These are phyloP conservation scores for Pichia exigua DNA, from an alignment of 805 yeast genomes.

Conservation along the genomic window DNA sequence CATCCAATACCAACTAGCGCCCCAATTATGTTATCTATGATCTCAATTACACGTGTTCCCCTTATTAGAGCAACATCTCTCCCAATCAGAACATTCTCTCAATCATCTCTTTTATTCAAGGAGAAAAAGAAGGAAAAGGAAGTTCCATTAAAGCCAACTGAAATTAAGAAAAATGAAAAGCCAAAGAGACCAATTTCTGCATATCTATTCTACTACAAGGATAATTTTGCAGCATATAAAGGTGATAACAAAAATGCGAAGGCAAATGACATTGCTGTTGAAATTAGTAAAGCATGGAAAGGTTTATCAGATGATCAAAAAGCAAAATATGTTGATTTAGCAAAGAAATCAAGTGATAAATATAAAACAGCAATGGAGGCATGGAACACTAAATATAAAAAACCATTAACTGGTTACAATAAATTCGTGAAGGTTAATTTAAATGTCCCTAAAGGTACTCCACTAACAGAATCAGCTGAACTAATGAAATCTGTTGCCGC, in stretches of 20 bases:
- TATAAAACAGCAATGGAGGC: slow-evolving; percentile 13
- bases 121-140: slow-evolving; percentile 7
- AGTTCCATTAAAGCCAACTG: slow-evolving; percentile 2
- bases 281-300: slow-evolving; percentile 17
- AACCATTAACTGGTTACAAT: slow-evolving; percentile 17
- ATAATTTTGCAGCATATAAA: slow-evolving; percentile 7
- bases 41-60: not conserved
- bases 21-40: not conserved
- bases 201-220: slow-evolving; percentile 15
- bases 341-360: slow-evolving; percentile 2
- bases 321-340: slow-evolving; percentile 7
- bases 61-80: not conserved
- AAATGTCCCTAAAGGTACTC: slow-evolving; percentile 9
- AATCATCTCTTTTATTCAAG: slow-evolving; percentile 10
- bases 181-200: slow-evolving; percentile 18
- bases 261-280: slow-evolving; percentile 7
- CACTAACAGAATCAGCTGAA: slow-evolving; percentile 11
- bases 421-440: slow-evolving; percentile 17
- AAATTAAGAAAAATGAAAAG: slow-evolving; percentile 12
- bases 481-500: slow-evolving; percentile 16
- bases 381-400: slow-evolving; percentile 21
- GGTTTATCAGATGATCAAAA: slow-evolving; percentile 14
- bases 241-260: not conserved
- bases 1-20: not conserved
- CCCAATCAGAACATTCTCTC: slow-evolving; percentile 5